A percentile compares a stretch with the other conserved stretches of the same genome.
These are phyloP conservation scores for Uronychia binucleata DNA, from an alignment of 73 alveolate species.

Conservation along the genomic window DNA sequence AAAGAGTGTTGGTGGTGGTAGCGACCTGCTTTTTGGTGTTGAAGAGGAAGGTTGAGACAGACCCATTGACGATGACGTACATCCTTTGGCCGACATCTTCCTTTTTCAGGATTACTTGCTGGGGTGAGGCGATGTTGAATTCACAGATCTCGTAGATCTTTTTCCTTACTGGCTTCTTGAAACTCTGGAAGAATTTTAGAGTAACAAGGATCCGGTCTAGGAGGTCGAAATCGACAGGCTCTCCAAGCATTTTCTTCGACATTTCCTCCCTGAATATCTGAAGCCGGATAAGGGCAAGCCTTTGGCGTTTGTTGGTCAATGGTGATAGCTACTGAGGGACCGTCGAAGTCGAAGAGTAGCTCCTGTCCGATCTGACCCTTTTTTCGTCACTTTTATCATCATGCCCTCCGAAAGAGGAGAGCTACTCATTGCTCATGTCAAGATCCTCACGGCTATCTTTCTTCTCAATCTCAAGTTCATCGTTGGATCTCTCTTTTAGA, in stretches of 20 bases:
- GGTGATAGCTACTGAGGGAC: constrained; percentile 16
- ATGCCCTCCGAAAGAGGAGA: too few relatives aligned
- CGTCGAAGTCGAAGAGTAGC: too few relatives aligned
- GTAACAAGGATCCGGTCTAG: constrained; percentile 30
- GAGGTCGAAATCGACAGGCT: constrained; percentile 31
- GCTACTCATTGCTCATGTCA: too few relatives aligned
- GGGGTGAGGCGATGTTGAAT: constrained; percentile 28
- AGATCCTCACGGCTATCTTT: too few relatives aligned
- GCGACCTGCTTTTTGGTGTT: constrained; percentile 7
- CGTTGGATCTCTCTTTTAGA: too few relatives aligned
- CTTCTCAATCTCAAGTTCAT: too few relatives aligned
- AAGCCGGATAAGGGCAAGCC: constrained; percentile 29
- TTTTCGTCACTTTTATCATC: too few relatives aligned
- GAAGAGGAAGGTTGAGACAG: constrained; percentile 17
- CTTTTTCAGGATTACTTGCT: constrained; percentile 14
- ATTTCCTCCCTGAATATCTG: constrained; percentile 46
- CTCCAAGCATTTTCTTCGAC: constrained; percentile 12
- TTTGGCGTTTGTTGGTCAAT: constrained; percentile 5
- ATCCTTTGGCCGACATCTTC: constrained; percentile 32
- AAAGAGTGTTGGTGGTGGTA: constrained; percentile 6
- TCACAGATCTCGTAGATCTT: constrained; percentile 37
- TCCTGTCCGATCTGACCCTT: too few relatives aligned
- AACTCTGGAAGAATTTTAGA: constrained; percentile 30
- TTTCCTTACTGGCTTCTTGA: constrained; percentile 21
- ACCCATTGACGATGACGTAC: constrained; percentile 22